Percentiles rank a stretch among this genome's conserved stretches.
phyloP scores from a whole-genome alignment of 306 rosid species.

The Cicer chorassanicum region DNA sequence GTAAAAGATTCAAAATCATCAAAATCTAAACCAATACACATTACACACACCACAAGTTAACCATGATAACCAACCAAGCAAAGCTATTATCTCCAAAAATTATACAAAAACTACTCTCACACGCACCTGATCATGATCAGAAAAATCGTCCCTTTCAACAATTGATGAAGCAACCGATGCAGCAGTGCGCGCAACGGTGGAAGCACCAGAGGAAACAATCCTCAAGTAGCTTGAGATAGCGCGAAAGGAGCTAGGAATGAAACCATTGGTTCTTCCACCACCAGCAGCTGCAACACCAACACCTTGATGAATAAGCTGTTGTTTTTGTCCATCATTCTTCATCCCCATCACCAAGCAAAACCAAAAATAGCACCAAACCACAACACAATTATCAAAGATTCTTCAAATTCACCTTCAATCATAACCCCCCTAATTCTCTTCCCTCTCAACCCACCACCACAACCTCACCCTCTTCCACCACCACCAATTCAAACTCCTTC shows the following conservation, averaged over 20 bases:
- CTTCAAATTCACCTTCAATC: slow-evolving; percentile 65
- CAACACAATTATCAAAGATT: slow-evolving; percentile 53
- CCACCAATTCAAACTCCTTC: slow-evolving; percentile 51
- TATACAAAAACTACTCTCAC: slow-evolving; percentile 2
- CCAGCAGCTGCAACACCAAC: slow-evolving; percentile 63
- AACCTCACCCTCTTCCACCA: slow-evolving; percentile 45
- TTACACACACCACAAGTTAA: slow-evolving; percentile 23
- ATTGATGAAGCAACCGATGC: slow-evolving; percentile 90
- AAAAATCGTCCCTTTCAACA: slow-evolving; percentile 81
- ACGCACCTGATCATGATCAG: slow-evolving; percentile 80
- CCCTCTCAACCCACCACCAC: slow-evolving; percentile 43
- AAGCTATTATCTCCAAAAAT: slow-evolving; percentile 28
- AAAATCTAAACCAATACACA: slow-evolving; percentile 10
- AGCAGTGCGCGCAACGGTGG: slow-evolving; percentile 92
- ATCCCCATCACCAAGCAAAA: slow-evolving; percentile 71
- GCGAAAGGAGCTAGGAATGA: slow-evolving; percentile 82
- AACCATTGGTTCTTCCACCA: slow-evolving; percentile 64
- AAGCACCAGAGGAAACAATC: slow-evolving; percentile 92
- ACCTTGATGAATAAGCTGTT: slow-evolving; percentile 59
- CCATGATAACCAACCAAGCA: slow-evolving; percentile 3
- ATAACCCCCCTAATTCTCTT: slow-evolving; percentile 67
- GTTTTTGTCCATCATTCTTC: slow-evolving; percentile 85
- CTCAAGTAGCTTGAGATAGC: slow-evolving; percentile 85
- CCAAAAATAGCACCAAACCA: slow-evolving; percentile 55
- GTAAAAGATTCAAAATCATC: slow-evolving; percentile 4